These are phyloP conservation scores for Ganoderma lingzhi DNA, from an alignment of 1,284 basidiomycete species.

Conservation along the genomic window DNA sequence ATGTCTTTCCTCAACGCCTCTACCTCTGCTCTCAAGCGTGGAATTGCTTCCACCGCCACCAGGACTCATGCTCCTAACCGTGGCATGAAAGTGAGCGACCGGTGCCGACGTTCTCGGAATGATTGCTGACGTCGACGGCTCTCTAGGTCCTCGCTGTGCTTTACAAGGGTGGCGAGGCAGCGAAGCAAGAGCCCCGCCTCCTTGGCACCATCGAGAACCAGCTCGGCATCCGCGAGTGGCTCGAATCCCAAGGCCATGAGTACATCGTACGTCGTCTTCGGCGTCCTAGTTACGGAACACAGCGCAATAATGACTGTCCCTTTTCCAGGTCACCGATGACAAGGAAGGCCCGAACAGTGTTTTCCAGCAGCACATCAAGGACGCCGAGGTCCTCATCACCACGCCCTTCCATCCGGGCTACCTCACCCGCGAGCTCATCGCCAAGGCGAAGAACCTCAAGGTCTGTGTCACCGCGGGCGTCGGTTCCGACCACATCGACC, in stretches of 20 bases:
- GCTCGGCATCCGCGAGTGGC: constrained; percentile 80
- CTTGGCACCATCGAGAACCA: constrained; percentile 92
- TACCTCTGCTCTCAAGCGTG: constrained; percentile 26
- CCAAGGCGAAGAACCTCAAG: constrained; percentile 86
- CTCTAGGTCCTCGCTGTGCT: constrained; percentile 82
- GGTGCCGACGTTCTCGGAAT: background rate
- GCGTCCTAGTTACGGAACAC: too few species aligned
- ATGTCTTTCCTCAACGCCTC: constrained; percentile 32
- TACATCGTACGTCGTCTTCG: constrained; percentile 53
- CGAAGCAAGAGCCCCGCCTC: constrained; percentile 83
- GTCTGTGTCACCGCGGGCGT: constrained; percentile 95
- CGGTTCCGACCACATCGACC: constrained; percentile 94
- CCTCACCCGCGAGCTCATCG: constrained; percentile 83
- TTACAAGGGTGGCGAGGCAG: constrained; percentile 79
- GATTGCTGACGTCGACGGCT: background rate
- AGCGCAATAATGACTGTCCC: background rate
- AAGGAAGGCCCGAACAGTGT: constrained; percentile 90
- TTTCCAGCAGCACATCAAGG: constrained; percentile 89
- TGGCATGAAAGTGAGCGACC: constrained; percentile 35
- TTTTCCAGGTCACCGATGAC: constrained; percentile 76
- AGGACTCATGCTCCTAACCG: constrained; percentile 13
- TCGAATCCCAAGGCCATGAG: constrained; percentile 83
- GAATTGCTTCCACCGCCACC: constrained; percentile 16
- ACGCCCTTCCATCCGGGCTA: constrained; percentile 96
- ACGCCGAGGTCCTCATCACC: constrained; percentile 85